phyloP scores from a whole-genome alignment of 1,139 yeast genomes.

The Pichia sp. region DNA sequence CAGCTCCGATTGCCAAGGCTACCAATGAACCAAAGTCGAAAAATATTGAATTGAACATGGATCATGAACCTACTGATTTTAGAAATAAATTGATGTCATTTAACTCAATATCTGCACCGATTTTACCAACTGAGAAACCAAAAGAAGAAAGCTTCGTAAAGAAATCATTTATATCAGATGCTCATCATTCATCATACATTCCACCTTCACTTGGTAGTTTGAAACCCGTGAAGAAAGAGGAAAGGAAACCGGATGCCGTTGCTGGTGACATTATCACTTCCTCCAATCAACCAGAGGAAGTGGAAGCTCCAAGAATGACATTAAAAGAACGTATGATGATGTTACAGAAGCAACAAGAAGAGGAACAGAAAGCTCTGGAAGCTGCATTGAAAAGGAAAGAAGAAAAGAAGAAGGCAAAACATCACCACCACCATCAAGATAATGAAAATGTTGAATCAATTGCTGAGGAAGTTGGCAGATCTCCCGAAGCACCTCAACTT shows the following conservation, averaged over 20 bases:
- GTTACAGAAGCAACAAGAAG: slow-evolving; percentile 74
- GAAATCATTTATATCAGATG: slow-evolving; percentile 35
- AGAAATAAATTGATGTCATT: slow-evolving; percentile 40
- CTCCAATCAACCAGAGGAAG: slow-evolving; percentile 35
- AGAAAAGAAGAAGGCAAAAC: slow-evolving; percentile 43
- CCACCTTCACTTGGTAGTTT: slow-evolving; percentile 31
- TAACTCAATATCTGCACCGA: slow-evolving; percentile 33
- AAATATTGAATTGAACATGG: slow-evolving; percentile 8
- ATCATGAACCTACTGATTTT: slow-evolving; percentile 25
- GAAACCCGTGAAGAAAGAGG: slow-evolving; percentile 12
- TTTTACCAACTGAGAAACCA: slow-evolving; percentile 33
- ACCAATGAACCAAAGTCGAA: neutral
- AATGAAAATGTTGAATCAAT: neutral
- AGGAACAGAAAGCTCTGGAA: slow-evolving; percentile 70
- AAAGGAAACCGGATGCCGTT: slow-evolving; percentile 21
- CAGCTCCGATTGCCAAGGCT: neutral
- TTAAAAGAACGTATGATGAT: slow-evolving; percentile 81
- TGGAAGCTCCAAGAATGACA: slow-evolving; percentile 65
- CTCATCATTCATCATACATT: slow-evolving; percentile 36
- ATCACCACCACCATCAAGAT: slow-evolving; percentile 6
- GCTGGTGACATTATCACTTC: slow-evolving; percentile 21
- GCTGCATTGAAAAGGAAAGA: slow-evolving; percentile 54
- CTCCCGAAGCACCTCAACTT: neutral
- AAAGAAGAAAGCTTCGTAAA: slow-evolving; percentile 32
- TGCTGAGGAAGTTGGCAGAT: neutral